Percentiles rank a stretch among this genome's conserved stretches.
Conservation (phyloP, 2,329 filamentous ascomycete species). For the Claviceps africana region DNA sequence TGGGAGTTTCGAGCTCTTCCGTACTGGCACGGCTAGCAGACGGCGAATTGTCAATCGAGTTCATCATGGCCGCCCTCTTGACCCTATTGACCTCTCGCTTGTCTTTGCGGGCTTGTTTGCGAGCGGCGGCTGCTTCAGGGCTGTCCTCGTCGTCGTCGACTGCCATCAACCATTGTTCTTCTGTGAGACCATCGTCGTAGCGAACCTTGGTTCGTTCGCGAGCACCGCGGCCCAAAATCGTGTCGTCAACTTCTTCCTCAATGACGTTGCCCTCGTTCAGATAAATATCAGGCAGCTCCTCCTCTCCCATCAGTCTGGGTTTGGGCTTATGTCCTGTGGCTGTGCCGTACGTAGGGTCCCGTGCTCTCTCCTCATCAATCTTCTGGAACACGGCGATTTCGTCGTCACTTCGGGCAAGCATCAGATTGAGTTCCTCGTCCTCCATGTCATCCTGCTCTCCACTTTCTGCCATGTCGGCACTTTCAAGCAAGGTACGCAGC, state of each 20-base stretch:
- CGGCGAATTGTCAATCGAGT: slow-evolving; percentile 52
- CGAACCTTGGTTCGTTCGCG: slow-evolving; percentile 88
- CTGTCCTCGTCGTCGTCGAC: slow-evolving; percentile 94
- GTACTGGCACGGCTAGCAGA: slow-evolving; percentile 68
- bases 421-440: slow-evolving; percentile 89
- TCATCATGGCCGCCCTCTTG: slow-evolving; percentile 32
- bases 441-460: slow-evolving; percentile 93
- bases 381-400: slow-evolving; percentile 68
- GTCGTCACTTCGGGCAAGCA: slow-evolving; percentile 76
- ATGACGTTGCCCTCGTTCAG: slow-evolving; percentile 72
- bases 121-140: slow-evolving; percentile 80
- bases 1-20: slow-evolving; percentile 61
- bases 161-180: slow-evolving; percentile 97
- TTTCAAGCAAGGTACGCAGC: slow-evolving; percentile 82
- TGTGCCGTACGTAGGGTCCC: slow-evolving; percentile 57
- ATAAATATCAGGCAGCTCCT: slow-evolving; percentile 88
- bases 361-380: slow-evolving; percentile 63
- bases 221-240: slow-evolving; percentile 69
- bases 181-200: slow-evolving; percentile 93
- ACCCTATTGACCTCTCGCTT: slow-evolving; percentile 65
- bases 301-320: slow-evolving; percentile 73
- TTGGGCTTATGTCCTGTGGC: slow-evolving; percentile 45
- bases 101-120: slow-evolving; percentile 75
- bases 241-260: slow-evolving; percentile 64
- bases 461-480: slow-evolving; percentile 53